These are phyloP conservation scores for Pleodorina starrii DNA, from an alignment of 139 green algal genomes.

Conservation along the genomic window DNA sequence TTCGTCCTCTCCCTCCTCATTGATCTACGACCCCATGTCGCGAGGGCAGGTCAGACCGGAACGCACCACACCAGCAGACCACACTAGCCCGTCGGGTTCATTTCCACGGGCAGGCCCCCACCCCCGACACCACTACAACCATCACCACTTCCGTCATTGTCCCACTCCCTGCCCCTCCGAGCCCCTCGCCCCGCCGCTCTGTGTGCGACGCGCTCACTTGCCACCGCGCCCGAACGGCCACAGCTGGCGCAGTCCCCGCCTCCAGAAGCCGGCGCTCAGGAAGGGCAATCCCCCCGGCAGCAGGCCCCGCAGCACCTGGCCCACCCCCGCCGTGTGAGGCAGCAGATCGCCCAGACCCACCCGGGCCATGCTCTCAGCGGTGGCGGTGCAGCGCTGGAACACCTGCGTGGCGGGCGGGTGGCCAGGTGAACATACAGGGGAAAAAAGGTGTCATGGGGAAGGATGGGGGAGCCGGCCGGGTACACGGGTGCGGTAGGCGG, in stretches of 20 bases:
- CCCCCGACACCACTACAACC: too few relatives aligned
- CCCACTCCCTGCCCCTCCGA: too few relatives aligned
- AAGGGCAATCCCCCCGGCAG: constrained; percentile 36
- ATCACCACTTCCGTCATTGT: too few relatives aligned
- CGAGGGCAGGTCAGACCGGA: too few relatives aligned
- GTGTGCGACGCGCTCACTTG: too few relatives aligned
- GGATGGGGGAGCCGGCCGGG: neutral
- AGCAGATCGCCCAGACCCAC: constrained; percentile 35
- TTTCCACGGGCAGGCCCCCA: too few relatives aligned
- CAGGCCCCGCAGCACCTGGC: constrained; percentile 41
- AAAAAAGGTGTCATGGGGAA: neutral
- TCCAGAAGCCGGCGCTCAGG: neutral
- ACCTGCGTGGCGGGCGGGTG: neutral
- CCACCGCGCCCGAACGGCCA: constrained; percentile 23
- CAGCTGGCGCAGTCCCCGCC: neutral
- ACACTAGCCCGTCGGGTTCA: too few relatives aligned
- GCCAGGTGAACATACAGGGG: too few relatives aligned
- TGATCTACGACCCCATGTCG: too few relatives aligned
- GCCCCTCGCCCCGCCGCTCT: too few relatives aligned
- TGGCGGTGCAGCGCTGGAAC: constrained; percentile 38
- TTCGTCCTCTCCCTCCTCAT: too few relatives aligned
- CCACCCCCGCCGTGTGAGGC: constrained; percentile 38
- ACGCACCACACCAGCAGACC: too few relatives aligned
- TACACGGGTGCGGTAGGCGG: neutral
- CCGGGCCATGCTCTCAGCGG: constrained; percentile 27